Percentiles rank a stretch among this genome's conserved stretches.
Conservation (phyloP, 2,329 filamentous ascomycete genomes). For the Neonectria coccinea region DNA sequence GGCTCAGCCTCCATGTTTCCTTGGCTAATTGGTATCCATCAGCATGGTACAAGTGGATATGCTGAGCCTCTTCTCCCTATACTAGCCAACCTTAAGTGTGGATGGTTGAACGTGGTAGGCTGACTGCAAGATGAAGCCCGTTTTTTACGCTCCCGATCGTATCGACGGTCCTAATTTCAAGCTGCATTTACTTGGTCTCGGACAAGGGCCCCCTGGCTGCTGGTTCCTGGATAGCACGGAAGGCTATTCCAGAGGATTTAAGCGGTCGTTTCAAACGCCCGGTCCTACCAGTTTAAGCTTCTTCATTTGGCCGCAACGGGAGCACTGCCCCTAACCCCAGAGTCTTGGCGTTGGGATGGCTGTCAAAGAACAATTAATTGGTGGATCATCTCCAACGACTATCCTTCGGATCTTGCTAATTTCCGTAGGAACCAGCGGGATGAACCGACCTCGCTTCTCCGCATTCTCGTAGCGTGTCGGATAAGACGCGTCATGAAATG, state of each 20-base stretch:
- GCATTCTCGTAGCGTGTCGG: background rate
- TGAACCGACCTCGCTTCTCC: background rate
- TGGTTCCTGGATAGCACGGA: background rate
- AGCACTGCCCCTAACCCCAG: background rate
- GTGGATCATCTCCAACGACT: background rate
- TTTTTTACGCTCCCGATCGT: conserved; percentile 2
- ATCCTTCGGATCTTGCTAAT: background rate
- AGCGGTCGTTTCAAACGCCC: background rate
- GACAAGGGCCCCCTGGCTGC: background rate
- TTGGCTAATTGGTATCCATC: background rate
- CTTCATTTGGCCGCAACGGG: background rate
- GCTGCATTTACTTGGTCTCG: background rate
- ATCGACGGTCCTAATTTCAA: background rate
- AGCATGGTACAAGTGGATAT: background rate
- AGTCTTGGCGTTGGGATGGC: background rate
- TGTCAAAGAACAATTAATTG: conserved; percentile 3
- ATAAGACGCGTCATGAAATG: background rate
- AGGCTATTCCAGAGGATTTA: background rate
- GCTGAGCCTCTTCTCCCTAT: background rate
- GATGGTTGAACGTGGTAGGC: background rate
- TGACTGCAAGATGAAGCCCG: background rate
- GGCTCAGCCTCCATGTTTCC: background rate
- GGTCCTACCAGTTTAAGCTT: conserved; percentile 1
- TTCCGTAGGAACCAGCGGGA: background rate
- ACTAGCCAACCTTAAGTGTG: background rate